Conservation (phyloP, 768 basidiomycete genomes). For the Leccinum variicolor region DNA sequence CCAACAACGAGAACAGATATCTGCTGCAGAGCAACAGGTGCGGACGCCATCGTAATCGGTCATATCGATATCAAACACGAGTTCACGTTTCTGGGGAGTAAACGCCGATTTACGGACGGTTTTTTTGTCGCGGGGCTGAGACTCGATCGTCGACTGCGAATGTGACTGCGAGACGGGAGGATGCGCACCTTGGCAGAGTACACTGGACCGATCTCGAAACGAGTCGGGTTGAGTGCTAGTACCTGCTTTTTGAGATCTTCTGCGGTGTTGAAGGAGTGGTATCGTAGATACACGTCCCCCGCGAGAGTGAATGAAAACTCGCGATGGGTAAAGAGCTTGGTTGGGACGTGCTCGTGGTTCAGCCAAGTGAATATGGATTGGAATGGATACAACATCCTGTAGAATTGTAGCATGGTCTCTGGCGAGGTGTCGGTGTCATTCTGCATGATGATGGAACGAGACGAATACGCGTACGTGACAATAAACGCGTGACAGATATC, state of each 20-base stretch:
- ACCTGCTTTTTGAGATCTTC: slow-evolving; percentile 94
- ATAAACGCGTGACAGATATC: slow-evolving; percentile 12
- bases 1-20: slow-evolving; percentile 94
- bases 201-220: slow-evolving; percentile 96
- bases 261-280: slow-evolving; percentile 81
- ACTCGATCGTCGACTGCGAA: background rate
- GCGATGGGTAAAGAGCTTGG: slow-evolving; percentile 84
- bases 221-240: slow-evolving; percentile 77
- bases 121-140: slow-evolving; percentile 86
- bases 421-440: slow-evolving; percentile 38
- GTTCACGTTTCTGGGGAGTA: slow-evolving; percentile 77
- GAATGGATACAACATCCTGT: slow-evolving; percentile 91
- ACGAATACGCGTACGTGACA: slow-evolving; percentile 13
- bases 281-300: slow-evolving; percentile 90
- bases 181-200: slow-evolving; percentile 80
- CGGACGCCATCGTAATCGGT: slow-evolving; percentile 96
- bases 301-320: slow-evolving; percentile 94
- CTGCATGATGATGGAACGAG: slow-evolving; percentile 2
- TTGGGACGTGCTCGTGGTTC: slow-evolving; percentile 82
- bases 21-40: slow-evolving; percentile 90
- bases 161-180: background rate
- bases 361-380: slow-evolving; percentile 93
- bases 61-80: slow-evolving; percentile 99
- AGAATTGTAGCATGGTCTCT: slow-evolving; percentile 75
- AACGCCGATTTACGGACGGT: slow-evolving; percentile 68